Evolutionary conservation across 352 stramenopile species (phyloP).

Genomic region (Thraustochytrium sp.): DNA sequence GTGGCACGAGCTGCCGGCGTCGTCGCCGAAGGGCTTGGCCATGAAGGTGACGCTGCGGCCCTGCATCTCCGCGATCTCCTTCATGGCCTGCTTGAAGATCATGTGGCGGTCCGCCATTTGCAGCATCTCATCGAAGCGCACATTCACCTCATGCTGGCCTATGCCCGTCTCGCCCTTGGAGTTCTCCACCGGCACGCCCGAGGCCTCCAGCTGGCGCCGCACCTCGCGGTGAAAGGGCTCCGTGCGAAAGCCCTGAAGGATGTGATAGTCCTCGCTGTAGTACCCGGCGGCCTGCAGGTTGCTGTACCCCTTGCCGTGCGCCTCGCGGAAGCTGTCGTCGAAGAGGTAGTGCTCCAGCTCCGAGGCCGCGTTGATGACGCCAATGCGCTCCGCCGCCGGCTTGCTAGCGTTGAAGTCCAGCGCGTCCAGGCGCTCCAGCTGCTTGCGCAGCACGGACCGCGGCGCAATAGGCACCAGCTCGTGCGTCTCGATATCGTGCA

Average conservation of each 20-base stretch:
- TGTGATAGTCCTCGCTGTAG: slow-evolving; percentile 47
- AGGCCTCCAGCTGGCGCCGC: not conserved
- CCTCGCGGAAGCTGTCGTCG: slow-evolving; percentile 17
- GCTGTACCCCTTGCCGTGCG: slow-evolving; percentile 35
- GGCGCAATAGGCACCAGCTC: slow-evolving; percentile 37
- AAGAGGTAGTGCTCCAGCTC: slow-evolving; percentile 47
- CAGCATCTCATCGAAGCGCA: slow-evolving; percentile 34
- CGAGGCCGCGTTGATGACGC: slow-evolving; percentile 31
- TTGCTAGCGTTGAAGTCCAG: not conserved
- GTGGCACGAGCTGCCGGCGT: slow-evolving; percentile 42
- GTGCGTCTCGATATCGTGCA: slow-evolving; percentile 7
- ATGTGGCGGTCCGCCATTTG: slow-evolving; percentile 45
- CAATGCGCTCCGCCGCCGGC: not conserved
- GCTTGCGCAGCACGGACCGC: slow-evolving; percentile 12
- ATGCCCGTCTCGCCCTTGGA: slow-evolving; percentile 45
- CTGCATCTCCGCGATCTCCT: slow-evolving; percentile 36
- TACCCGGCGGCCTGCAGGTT: slow-evolving; percentile 20
- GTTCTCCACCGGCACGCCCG: slow-evolving; percentile 39
- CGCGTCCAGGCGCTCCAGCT: not conserved
- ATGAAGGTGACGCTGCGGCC: slow-evolving; percentile 43
- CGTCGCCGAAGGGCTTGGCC: slow-evolving; percentile 23
- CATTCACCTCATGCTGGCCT: slow-evolving; percentile 44
- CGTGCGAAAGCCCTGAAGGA: slow-evolving; percentile 30
- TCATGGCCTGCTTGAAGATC: slow-evolving; percentile 45
- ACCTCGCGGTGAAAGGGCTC: slow-evolving; percentile 18